phyloP scores from a whole-genome alignment of 108 stramenopile species.

The Cyclotella kingstonii region DNA sequence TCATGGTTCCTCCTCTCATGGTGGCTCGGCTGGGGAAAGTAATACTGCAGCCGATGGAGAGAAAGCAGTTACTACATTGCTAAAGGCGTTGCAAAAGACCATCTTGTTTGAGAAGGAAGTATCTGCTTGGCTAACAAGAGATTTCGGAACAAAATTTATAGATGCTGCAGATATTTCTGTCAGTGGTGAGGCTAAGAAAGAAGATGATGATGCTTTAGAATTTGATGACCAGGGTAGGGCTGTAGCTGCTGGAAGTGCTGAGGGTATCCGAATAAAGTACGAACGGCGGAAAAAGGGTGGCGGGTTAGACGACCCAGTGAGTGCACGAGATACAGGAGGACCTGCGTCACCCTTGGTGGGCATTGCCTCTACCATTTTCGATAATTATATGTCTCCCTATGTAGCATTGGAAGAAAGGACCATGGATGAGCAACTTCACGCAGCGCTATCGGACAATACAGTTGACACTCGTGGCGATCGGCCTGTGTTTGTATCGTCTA shows the following conservation, averaged over 20 bases:
- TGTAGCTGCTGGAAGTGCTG: constrained; percentile 55
- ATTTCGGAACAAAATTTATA: constrained; percentile 60
- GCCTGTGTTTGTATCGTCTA: constrained; percentile 92
- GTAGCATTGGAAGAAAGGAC: constrained; percentile 88
- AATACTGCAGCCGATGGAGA: constrained; percentile 44
- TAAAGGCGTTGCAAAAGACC: constrained; percentile 93
- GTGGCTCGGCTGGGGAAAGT: background rate
- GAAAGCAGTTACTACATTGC: constrained; percentile 83
- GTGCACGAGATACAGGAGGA: constrained; percentile 36
- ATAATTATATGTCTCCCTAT: constrained; percentile 96
- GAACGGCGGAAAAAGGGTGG: constrained; percentile 35
- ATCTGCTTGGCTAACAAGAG: constrained; percentile 69
- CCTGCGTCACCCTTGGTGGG: constrained; percentile 70
- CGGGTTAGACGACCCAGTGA: constrained; percentile 8
- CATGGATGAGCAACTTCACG: constrained; percentile 87
- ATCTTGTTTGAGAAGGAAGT: constrained; percentile 97
- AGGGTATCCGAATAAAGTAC: constrained; percentile 69
- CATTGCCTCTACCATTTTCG: constrained; percentile 87
- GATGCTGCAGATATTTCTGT: background rate
- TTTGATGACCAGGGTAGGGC: constrained; percentile 49
- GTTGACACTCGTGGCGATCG: constrained; percentile 91
- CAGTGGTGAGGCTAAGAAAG: constrained; percentile 21
- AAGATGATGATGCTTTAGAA: constrained; percentile 42
- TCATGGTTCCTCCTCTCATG: constrained; percentile 12
- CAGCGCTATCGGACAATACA: constrained; percentile 66